These are phyloP conservation scores for Spongispora temasekensis DNA, from an alignment of 1,284 basidiomycete species.

Conservation along the genomic window DNA sequence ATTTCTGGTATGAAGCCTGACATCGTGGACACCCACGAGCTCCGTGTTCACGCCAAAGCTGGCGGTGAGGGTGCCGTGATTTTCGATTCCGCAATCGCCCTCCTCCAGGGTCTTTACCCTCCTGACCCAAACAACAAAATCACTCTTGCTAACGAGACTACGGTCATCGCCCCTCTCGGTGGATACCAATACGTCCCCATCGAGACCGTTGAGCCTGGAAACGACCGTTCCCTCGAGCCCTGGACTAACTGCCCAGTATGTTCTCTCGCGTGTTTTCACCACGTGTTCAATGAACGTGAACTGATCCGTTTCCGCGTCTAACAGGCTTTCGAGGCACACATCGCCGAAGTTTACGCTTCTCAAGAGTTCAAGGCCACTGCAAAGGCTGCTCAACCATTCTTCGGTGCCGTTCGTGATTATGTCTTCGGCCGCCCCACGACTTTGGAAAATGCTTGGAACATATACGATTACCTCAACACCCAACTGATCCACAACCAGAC, in stretches of 20 bases:
- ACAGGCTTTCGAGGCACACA: slow-evolving; percentile 65
- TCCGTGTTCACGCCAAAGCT: slow-evolving; percentile 77
- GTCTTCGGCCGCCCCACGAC: slow-evolving; percentile 68
- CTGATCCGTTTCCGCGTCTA: slow-evolving; percentile 18
- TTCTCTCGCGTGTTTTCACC: slow-evolving; percentile 9
- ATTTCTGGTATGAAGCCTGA: slow-evolving; percentile 68
- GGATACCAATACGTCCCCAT: slow-evolving; percentile 88
- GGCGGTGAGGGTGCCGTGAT: slow-evolving; percentile 84
- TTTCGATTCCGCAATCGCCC: slow-evolving; percentile 78
- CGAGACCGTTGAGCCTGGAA: slow-evolving; percentile 80
- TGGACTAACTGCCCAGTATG: slow-evolving; percentile 82
- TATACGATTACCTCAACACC: slow-evolving; percentile 79
- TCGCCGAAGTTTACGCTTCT: slow-evolving; percentile 57
- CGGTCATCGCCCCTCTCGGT: slow-evolving; percentile 71
- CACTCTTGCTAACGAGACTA: slow-evolving; percentile 75
- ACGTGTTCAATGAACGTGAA: background rate
- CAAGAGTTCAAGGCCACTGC: slow-evolving; percentile 62
- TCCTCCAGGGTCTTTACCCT: slow-evolving; percentile 80
- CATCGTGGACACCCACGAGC: slow-evolving; percentile 68
- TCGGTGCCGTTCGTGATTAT: slow-evolving; percentile 61
- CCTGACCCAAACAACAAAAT: slow-evolving; percentile 70
- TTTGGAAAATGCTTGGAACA: slow-evolving; percentile 74
- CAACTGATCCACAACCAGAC: slow-evolving; percentile 79
- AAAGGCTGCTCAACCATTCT: slow-evolving; percentile 62
- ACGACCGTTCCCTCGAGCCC: slow-evolving; percentile 81